Base-by-base conservation (phyloP, 1,284 basidiomycete species). In the Takashimella tepidaria region DNA sequence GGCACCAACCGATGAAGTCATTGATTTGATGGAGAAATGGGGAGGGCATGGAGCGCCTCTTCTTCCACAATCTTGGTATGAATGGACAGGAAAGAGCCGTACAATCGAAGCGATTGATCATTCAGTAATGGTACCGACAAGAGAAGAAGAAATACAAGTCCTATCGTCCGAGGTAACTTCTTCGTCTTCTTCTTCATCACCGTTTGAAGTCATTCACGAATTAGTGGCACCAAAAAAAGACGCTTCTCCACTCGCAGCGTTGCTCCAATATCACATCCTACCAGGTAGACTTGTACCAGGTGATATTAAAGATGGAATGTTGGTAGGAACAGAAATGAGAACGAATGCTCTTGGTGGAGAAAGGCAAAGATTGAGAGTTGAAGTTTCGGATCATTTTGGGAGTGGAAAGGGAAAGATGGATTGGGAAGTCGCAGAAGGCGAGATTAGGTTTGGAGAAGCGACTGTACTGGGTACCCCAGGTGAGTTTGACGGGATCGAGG, bases 1-100 rank as follows among this genome's bases (percentile, higher is more conserved):
- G 31, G 95, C 92, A 0, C 92, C 92, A 0, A 81, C 82, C 41
- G 91, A 98, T 73, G 90, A 96, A 54, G 88, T 92, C 4, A 76
- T 98, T 22, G 74, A 74, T 23, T 62, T 59, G 26, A 56, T 65
- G 53, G 69, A 69, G 23, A 57, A 59, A 40, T 66, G 66, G 63
- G 61, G 57, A 2, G 53, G 78, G 79, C 19, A 56, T 24, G 47
- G 47, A 13, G 45, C 40, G 1, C 26, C 41, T 11, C 51, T 46
- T 3, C 26, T 54, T 37, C 55, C 55, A 2, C 43, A 58, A 24
- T 26, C 55, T 22, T 56, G 54, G 51, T 20, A 41, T 8, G 16
- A 37, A 8, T 53, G 40, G 47, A 50, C 20, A 25, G 25, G 5
- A 5, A 16, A 1, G 10, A 22, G 13, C 45, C 44, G 3, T 16